Percentiles rank a stretch among this genome's conserved stretches.
Conservation (phyloP, 495 filamentous ascomycete species). For the Hypomontagnella monticulosa region DNA sequence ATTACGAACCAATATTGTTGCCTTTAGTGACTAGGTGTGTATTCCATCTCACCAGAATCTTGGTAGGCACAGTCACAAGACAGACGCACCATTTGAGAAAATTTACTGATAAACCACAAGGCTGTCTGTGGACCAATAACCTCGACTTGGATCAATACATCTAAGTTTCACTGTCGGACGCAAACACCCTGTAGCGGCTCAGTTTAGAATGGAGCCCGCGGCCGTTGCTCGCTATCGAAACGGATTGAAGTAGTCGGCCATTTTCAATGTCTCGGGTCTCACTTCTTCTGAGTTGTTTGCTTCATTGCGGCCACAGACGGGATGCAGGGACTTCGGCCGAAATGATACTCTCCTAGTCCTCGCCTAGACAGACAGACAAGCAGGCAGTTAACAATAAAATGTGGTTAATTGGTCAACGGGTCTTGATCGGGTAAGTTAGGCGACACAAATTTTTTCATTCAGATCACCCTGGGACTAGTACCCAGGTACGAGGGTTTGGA, state of each 20-base stretch:
- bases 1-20: not conserved
- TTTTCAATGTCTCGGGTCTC: constrained; percentile 35
- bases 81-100: no score
- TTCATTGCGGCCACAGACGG: constrained; percentile 31
- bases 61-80: not conserved
- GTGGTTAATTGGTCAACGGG: constrained; percentile 7
- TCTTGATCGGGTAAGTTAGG: constrained; percentile 19
- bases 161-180: constrained; percentile 5
- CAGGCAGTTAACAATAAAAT: constrained; percentile 18
- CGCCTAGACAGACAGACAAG: constrained; percentile 1
- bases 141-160: not conserved
- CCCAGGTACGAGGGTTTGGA: constrained; percentile 1
- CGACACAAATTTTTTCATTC: constrained; percentile 20
- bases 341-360: constrained; percentile 8
- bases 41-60: not conserved
- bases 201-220: constrained; percentile 3
- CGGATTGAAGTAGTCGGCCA: constrained; percentile 29
- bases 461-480: constrained; percentile 9
- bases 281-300: constrained; percentile 21
- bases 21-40: not conserved
- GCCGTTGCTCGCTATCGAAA: constrained; percentile 25
- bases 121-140: not conserved
- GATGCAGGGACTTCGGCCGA: constrained; percentile 40
- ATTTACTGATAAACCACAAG: no score
- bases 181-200: constrained; percentile 20